These are phyloP conservation scores for Salix viminalis DNA, from an alignment of 345 rosid species.

Conservation along the genomic window DNA sequence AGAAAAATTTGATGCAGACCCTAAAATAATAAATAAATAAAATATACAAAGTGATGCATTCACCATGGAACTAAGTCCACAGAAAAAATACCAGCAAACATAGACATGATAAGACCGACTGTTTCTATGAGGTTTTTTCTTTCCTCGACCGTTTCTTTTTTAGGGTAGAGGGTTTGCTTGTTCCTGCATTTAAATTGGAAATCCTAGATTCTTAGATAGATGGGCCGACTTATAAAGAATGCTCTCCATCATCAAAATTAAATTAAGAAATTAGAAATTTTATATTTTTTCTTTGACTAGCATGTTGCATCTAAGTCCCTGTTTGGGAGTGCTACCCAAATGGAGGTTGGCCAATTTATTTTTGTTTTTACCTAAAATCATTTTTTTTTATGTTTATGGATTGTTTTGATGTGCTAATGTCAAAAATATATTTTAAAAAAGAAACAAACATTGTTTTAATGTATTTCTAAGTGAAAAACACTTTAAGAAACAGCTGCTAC, in stretches of 20 bases:
- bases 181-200: not conserved
- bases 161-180: not conserved
- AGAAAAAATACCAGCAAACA: not conserved
- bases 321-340: too few relatives aligned
- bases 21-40: not conserved
- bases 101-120: not conserved
- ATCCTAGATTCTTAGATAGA: not conserved
- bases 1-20: not conserved
- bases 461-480: too few relatives aligned
- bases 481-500: too few relatives aligned
- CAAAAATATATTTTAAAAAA: too few relatives aligned
- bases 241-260: not conserved
- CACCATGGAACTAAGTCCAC: not conserved
- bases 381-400: too few relatives aligned
- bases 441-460: too few relatives aligned
- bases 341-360: too few relatives aligned
- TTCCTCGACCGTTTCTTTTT: too few relatives aligned
- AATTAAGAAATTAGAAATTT: not conserved
- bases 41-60: not conserved
- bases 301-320: not conserved
- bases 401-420: too few relatives aligned
- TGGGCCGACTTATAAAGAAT: not conserved
- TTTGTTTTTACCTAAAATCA: too few relatives aligned
- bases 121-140: not conserved
- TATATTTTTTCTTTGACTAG: not conserved